Percentiles rank a stretch among this genome's conserved stretches.
Evolutionary conservation across 805 yeast genomes (phyloP).

Genomic region (Myxozyma geophila): DNA sequence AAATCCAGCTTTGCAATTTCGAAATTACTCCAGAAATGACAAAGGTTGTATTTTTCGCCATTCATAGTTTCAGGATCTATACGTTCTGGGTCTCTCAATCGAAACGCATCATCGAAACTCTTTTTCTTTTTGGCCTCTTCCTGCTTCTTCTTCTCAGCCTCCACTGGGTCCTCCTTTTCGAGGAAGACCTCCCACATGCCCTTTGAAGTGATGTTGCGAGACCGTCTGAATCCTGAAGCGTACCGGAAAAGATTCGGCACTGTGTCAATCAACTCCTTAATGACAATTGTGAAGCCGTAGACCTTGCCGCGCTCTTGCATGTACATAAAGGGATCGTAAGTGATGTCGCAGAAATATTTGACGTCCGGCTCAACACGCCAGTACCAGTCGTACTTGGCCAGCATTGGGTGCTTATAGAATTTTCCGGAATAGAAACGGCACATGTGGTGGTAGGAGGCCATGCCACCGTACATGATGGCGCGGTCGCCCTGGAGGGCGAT

Average conservation of each 20-base stretch:
- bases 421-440: slow-evolving; percentile 88
- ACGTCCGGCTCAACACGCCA: slow-evolving; percentile 97
- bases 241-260: slow-evolving; percentile 79
- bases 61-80: slow-evolving; percentile 61
- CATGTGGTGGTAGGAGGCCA: slow-evolving; percentile 89
- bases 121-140: slow-evolving; percentile 13
- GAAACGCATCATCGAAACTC: slow-evolving; percentile 27
- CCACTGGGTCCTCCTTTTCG: slow-evolving; percentile 37
- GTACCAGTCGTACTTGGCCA: slow-evolving; percentile 79
- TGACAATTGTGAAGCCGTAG: slow-evolving; percentile 83
- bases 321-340: slow-evolving; percentile 87
- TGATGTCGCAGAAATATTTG: slow-evolving; percentile 84
- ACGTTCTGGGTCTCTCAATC: slow-evolving; percentile 24
- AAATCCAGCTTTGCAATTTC: slow-evolving; percentile 86
- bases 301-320: slow-evolving; percentile 72
- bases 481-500: slow-evolving; percentile 80
- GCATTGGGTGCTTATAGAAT: slow-evolving; percentile 78
- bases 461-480: slow-evolving; percentile 79
- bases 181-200: slow-evolving; percentile 73
- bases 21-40: slow-evolving; percentile 88
- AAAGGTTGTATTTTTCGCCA: slow-evolving; percentile 73
- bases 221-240: slow-evolving; percentile 65
- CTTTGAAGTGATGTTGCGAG: slow-evolving; percentile 55
- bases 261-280: slow-evolving; percentile 78
- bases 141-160: slow-evolving; percentile 9